Conservation (phyloP, 1,139 yeast genomes). For the Suhomyces yuchorum region DNA sequence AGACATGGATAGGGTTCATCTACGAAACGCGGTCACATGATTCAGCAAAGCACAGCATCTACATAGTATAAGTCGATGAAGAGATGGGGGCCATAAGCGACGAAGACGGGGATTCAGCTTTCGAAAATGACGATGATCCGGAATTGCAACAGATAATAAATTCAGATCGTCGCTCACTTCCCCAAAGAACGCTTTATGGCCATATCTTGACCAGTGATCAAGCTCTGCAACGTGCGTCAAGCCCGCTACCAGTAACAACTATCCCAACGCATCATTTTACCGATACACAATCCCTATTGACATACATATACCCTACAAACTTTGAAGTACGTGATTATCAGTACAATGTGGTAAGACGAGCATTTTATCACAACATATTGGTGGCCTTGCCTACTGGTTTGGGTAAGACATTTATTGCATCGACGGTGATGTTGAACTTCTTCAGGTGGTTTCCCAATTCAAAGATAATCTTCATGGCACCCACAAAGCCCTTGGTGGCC, state of each 20-base stretch:
- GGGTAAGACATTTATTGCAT: constrained; percentile 96
- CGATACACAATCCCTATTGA: constrained; percentile 40
- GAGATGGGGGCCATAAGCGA: not conserved
- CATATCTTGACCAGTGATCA: constrained; percentile 3
- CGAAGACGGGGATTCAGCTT: constrained; percentile 10
- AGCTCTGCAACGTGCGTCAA: not conserved
- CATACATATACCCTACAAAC: constrained; percentile 84
- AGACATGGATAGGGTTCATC: no score
- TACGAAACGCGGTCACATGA: constrained; percentile 3
- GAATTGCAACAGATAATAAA: constrained; percentile 13
- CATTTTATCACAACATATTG: constrained; percentile 72
- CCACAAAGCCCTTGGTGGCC: constrained; percentile 95
- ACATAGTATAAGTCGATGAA: not conserved
- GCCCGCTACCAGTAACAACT: not conserved
- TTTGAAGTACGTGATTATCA: constrained; percentile 86
- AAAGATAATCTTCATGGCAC: constrained; percentile 92
- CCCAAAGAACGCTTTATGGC: constrained; percentile 19
- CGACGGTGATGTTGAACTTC: constrained; percentile 89
- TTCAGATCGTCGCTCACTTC: constrained; percentile 9
- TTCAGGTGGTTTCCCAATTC: constrained; percentile 79
- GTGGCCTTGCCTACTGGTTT: constrained; percentile 97
- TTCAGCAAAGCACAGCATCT: no score
- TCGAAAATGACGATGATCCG: constrained; percentile 15
- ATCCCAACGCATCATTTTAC: constrained; percentile 56
- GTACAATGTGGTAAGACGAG: constrained; percentile 69